phyloP scores from a whole-genome alignment of 305 asterid genomes.

The Andrographis paniculata region DNA sequence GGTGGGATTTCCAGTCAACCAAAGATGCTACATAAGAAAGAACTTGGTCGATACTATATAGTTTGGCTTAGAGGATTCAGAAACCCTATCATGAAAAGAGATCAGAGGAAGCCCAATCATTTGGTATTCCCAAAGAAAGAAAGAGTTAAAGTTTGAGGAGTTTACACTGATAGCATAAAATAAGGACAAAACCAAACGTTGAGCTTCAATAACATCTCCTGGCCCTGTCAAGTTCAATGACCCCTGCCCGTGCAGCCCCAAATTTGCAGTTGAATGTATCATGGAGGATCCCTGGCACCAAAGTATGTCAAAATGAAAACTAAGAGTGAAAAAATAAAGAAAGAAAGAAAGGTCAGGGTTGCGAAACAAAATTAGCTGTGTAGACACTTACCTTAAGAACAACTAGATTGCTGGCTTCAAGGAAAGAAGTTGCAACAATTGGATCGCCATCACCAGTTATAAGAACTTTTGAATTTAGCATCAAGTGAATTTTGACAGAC shows the following conservation, averaged over 20 bases:
- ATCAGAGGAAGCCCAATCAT: conserved; percentile 9
- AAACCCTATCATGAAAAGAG: conserved; percentile 3
- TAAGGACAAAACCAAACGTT: conserved; percentile 76
- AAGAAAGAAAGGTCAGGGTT: too few relatives aligned
- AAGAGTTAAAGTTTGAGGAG: conserved; percentile 20
- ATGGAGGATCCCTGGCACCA: conserved; percentile 66
- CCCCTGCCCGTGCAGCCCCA: conserved; percentile 94
- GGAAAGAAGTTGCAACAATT: conserved; percentile 71
- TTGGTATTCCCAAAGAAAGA: conserved; percentile 18
- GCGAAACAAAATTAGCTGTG: background rate
- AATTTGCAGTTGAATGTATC: conserved; percentile 81
- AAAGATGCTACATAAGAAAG: too few relatives aligned
- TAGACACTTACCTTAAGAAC: conserved; percentile 67
- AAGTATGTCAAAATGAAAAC: conserved; percentile 10
- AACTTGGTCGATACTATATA: background rate
- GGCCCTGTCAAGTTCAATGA: conserved; percentile 83
- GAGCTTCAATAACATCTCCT: conserved; percentile 91
- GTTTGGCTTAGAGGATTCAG: conserved; percentile 13
- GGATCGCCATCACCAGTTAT: conserved; percentile 69
- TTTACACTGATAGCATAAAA: conserved; percentile 76
- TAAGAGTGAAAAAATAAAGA: conserved; percentile 11
- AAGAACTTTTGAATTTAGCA: conserved; percentile 77
- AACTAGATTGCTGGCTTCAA: conserved; percentile 87
- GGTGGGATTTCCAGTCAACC: too few relatives aligned
- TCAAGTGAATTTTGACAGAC: conserved; percentile 90